These are phyloP conservation scores for Candida awuae DNA, from an alignment of 805 yeast genomes.

Conservation along the genomic window DNA sequence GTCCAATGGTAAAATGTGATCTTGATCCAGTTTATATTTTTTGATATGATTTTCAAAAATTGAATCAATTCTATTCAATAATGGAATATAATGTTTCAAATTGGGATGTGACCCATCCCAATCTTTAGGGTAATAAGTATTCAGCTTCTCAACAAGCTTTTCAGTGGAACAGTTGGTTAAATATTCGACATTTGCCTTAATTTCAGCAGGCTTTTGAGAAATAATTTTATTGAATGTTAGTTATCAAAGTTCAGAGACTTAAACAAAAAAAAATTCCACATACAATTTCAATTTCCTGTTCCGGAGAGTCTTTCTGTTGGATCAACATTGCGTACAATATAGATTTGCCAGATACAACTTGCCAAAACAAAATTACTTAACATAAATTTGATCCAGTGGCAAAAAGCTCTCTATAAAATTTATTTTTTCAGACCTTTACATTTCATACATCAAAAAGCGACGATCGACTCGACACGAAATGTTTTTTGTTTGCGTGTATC, in stretches of 20 bases:
- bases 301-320: background rate
- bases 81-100: constrained; percentile 66
- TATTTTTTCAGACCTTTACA: too few species aligned
- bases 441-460: too few species aligned
- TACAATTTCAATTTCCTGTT: background rate
- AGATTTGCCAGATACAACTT: background rate
- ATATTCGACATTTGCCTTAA: constrained; percentile 13
- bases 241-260: background rate
- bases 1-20: constrained; percentile 38
- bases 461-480: too few species aligned
- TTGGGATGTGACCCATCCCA: constrained; percentile 36
- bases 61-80: constrained; percentile 67
- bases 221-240: constrained; percentile 7
- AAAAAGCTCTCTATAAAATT: too few species aligned
- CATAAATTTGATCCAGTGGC: background rate
- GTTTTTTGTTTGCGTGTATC: too few species aligned
- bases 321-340: background rate
- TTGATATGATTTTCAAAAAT: constrained; percentile 47
- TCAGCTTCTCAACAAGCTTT: constrained; percentile 17
- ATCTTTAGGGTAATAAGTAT: constrained; percentile 16
- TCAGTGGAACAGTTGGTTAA: constrained; percentile 16
- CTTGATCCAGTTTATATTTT: constrained; percentile 45
- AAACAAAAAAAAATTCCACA: background rate
- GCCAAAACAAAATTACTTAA: background rate
- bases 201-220: constrained; percentile 17